These are phyloP conservation scores for Rhizoclosmatium globosum DNA, from an alignment of 192 early-diverging fungal genomes.

Conservation along the genomic window DNA sequence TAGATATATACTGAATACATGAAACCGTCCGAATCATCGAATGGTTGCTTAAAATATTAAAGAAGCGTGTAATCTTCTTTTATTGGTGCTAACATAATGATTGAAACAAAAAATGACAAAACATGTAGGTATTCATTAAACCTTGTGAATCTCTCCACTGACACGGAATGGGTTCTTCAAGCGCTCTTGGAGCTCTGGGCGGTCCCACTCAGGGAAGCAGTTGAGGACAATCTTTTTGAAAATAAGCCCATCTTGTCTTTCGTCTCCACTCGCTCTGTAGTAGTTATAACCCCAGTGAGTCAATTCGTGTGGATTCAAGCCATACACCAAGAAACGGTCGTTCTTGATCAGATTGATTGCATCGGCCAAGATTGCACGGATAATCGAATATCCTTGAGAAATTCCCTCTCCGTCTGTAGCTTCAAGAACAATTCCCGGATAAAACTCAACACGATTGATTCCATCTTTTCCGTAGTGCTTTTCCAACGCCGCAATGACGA, in stretches of 20 bases:
- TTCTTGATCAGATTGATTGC: slow-evolving; percentile 58
- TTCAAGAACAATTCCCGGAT: slow-evolving; percentile 58
- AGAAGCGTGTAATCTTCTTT: too few species aligned
- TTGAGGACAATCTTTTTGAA: slow-evolving; percentile 10
- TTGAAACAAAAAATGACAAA: too few species aligned
- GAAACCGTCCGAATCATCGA: too few species aligned
- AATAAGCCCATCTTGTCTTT: not conserved
- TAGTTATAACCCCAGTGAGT: slow-evolving; percentile 57
- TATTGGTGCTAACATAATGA: too few species aligned
- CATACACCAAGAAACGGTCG: slow-evolving; percentile 56
- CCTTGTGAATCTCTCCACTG: not conserved
- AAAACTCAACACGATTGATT: slow-evolving; percentile 55
- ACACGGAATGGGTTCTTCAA: slow-evolving; percentile 1
- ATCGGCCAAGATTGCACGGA: slow-evolving; percentile 57
- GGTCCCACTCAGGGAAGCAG: not conserved
- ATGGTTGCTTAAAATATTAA: too few species aligned
- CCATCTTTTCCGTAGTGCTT: slow-evolving; percentile 45
- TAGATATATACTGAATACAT: too few species aligned
- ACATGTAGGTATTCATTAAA: not conserved
- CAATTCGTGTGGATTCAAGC: slow-evolving; percentile 48
- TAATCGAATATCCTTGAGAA: slow-evolving; percentile 53
- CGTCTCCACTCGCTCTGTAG: slow-evolving; percentile 2
- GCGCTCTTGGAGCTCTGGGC: not conserved
- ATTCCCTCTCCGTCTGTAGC: slow-evolving; percentile 51
- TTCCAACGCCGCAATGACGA: slow-evolving; percentile 40